A percentile compares a stretch with the other conserved stretches of the same genome.
Conservation (phyloP, 2,329 filamentous ascomycete genomes). For the Dichotomopilus funicola region DNA sequence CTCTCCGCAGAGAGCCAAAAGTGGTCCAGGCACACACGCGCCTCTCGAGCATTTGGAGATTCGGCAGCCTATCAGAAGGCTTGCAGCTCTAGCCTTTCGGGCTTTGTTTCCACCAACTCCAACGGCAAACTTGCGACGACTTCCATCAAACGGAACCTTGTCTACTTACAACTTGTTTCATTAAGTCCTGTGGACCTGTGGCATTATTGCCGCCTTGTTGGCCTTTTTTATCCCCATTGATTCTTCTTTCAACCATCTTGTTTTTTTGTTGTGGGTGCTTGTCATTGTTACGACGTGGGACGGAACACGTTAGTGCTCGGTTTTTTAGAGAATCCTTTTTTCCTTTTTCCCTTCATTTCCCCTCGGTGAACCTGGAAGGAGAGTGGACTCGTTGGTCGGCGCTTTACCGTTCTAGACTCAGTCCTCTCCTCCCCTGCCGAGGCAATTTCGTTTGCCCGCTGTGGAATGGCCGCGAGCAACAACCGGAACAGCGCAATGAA, state of each 20-base stretch:
- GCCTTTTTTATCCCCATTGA: background rate
- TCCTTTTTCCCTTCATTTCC: no score
- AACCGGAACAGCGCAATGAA: constrained; percentile 30
- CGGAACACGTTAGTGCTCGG: no score
- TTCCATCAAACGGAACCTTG: background rate
- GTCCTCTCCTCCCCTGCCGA: background rate
- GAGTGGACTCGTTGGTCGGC: no score
- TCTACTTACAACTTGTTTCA: background rate
- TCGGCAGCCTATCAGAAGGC: constrained; percentile 12
- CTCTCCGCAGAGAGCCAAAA: background rate
- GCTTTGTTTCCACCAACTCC: background rate
- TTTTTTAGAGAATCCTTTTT: no score
- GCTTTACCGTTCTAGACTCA: no score
- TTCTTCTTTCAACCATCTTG: no score
- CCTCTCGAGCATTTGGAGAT: background rate
- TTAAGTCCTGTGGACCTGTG: background rate
- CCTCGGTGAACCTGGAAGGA: no score
- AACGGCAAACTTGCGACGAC: background rate
- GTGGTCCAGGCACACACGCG: background rate
- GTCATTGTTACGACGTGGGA: background rate
- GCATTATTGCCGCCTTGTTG: constrained; percentile 1
- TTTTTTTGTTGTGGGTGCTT: background rate
- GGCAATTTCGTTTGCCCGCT: background rate
- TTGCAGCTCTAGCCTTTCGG: background rate
- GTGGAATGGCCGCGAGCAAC: constrained; percentile 15